Percentiles rank a stretch among this genome's conserved stretches.
These are phyloP conservation scores for Arthrobotrys sphaeroides DNA, from an alignment of 2,329 filamentous ascomycete genomes.

Conservation along the genomic window DNA sequence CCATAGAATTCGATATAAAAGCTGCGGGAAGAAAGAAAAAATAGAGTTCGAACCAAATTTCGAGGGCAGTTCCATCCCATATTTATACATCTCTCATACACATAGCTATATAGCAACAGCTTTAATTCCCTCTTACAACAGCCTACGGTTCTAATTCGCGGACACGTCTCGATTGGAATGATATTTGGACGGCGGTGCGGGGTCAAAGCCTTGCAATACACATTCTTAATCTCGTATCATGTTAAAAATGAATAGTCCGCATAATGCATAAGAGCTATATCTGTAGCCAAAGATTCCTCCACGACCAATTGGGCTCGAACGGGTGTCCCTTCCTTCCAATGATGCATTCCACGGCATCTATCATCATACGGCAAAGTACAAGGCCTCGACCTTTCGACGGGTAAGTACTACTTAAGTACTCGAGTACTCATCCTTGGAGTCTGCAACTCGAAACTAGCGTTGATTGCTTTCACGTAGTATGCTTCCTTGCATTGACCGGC, in stretches of 20 bases:
- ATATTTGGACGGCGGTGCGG: constrained; percentile 29
- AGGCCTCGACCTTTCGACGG: not conserved
- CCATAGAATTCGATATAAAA: not conserved
- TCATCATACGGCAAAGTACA: not conserved
- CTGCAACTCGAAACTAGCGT: not conserved
- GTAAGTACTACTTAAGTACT: not conserved
- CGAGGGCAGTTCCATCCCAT: not conserved
- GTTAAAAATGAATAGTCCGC: constrained; percentile 3
- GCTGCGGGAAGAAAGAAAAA: not conserved
- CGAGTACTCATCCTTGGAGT: too few relatives aligned
- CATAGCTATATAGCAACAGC: not conserved
- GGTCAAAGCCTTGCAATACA: not conserved
- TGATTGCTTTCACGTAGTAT: not conserved
- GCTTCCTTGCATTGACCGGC: not conserved
- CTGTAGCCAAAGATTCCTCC: not conserved
- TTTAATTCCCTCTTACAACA: not conserved
- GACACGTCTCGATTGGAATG: constrained; percentile 21
- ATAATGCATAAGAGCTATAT: constrained; percentile 18
- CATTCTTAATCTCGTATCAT: not conserved
- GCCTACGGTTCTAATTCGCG: not conserved
- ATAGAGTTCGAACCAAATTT: not conserved
- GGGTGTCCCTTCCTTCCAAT: constrained; percentile 6
- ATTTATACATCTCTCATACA: not conserved
- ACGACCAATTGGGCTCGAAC: constrained; percentile 33
- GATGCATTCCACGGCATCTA: constrained; percentile 1